These are phyloP conservation scores for Lasiosphaeria ovina DNA, from an alignment of 495 filamentous ascomycete species.

Conservation along the genomic window DNA sequence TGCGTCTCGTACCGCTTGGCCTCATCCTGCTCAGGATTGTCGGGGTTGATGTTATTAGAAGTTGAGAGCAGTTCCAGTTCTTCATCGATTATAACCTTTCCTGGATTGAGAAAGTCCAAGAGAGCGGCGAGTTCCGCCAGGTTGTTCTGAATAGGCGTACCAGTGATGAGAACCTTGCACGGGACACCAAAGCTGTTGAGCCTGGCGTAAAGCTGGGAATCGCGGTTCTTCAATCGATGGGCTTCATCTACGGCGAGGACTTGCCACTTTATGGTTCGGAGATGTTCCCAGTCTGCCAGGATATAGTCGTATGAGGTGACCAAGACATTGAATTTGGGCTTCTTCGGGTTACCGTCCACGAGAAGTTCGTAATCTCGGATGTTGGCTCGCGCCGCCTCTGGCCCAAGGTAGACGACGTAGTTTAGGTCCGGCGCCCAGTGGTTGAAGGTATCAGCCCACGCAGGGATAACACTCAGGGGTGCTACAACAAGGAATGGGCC, in stretches of 20 bases:
- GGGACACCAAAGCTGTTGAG: conserved; percentile 81
- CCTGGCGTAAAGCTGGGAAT: conserved; percentile 85
- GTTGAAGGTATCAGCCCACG: conserved; percentile 98
- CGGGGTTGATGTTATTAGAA: conserved; percentile 37
- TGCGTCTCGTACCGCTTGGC: conserved; percentile 35
- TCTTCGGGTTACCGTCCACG: conserved; percentile 74
- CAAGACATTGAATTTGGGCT: conserved; percentile 90
- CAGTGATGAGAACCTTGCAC: conserved; percentile 87
- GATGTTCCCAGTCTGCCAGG: conserved; percentile 69
- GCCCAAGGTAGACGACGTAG: conserved; percentile 94
- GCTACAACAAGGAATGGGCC: conserved; percentile 96
- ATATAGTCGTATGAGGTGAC: conserved; percentile 97
- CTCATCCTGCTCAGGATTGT: conserved; percentile 32
- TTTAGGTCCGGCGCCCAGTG: conserved; percentile 95
- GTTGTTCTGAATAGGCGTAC: conserved; percentile 96
- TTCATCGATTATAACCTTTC: conserved; percentile 78
- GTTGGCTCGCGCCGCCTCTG: conserved; percentile 72
- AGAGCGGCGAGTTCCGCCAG: conserved; percentile 86
- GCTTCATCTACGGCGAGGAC: conserved; percentile 95
- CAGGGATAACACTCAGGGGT: conserved; percentile 90
- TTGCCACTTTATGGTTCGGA: conserved; percentile 92
- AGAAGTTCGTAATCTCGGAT: conserved; percentile 88
- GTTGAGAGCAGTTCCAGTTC: conserved; percentile 66
- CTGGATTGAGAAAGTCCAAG: conserved; percentile 93
- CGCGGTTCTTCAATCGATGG: conserved; percentile 93